phyloP scores from a whole-genome alignment of 306 rosid species.

The Leucaena leucocephala region DNA sequence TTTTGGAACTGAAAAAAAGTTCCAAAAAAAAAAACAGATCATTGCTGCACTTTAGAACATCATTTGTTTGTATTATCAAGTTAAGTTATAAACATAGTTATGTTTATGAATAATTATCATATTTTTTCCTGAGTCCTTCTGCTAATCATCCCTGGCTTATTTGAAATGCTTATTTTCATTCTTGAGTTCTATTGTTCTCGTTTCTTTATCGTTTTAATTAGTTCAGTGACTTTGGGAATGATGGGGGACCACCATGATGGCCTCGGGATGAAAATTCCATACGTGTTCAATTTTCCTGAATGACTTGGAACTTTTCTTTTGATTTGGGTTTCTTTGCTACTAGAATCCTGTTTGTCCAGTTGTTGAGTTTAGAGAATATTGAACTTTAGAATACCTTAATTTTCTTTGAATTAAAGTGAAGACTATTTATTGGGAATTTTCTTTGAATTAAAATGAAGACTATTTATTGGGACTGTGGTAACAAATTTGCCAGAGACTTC shows the following conservation, averaged over 20 bases:
- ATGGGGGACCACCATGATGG: constrained; percentile 59
- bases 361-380: background rate
- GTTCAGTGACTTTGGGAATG: constrained; percentile 56
- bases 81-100: background rate
- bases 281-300: constrained; percentile 28
- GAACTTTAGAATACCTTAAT: background rate
- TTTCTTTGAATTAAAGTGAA: background rate
- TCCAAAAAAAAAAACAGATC: background rate
- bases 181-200: constrained; percentile 4
- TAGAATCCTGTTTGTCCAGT: background rate
- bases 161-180: background rate
- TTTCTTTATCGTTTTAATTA: constrained; percentile 35
- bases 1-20: background rate
- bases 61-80: background rate
- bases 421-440: background rate
- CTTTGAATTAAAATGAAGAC: background rate
- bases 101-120: background rate
- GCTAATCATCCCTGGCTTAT: background rate
- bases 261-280: constrained; percentile 50
- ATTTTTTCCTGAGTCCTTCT: background rate
- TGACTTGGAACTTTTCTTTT: background rate
- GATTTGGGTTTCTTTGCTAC: background rate
- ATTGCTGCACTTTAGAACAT: background rate
- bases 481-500: background rate
- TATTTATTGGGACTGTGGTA: background rate